Evolutionary conservation across 768 basidiomycete genomes (phyloP), one percentile per base, ranked within the genome.

Genomic region (Porphyrellus cyaneotinctus): DNA sequence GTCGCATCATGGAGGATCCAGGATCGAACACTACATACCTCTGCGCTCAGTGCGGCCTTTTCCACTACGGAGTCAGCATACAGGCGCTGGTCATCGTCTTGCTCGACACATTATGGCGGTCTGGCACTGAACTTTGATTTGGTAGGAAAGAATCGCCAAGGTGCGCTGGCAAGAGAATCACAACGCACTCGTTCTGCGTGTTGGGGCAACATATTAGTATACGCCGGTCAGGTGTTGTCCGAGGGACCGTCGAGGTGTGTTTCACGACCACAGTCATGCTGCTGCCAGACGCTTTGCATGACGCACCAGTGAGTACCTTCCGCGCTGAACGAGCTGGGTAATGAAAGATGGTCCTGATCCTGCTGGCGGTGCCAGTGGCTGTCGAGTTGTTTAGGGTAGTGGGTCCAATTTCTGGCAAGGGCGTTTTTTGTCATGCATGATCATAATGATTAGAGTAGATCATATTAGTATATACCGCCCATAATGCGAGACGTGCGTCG

Each of bases 281-380:
- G 41, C 18, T 30, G 30, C 20, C 26, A 28, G 12, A 26, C 35
- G 24, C 30, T 43, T 18, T 37, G 45, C 35, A 46, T 44, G 43
- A 42, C 31, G 17, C 15, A 4, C n/a, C 22, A 18, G 24, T 36
- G 30, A 31, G 44, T 6, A 23, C 31, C 20, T 15, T 31, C 45
- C 12, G 22, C 17, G 13, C 46, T 26, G 17, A 24, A 7, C 36
- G 26, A 31, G 17, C n/a, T 32, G 9, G 46, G 43, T 22, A 28
- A 20, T 26, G 17, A 20, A 22, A 23, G 28, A 13, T 26, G 51
- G 43, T 43, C 38, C 32, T 56, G 53, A 48, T 51, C 51, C 10
- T 58, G 46, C 31, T 33, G 39, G 43, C 41, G 26, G n/a, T n/a
- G n/a, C n/a, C n/a, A 33, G 61, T 22, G 15, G 38, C 33, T 31